Evolutionary conservation across 1,284 basidiomycete genomes (phyloP), one percentile per base, ranked within the genome.

Genomic region (Somion occarium): DNA sequence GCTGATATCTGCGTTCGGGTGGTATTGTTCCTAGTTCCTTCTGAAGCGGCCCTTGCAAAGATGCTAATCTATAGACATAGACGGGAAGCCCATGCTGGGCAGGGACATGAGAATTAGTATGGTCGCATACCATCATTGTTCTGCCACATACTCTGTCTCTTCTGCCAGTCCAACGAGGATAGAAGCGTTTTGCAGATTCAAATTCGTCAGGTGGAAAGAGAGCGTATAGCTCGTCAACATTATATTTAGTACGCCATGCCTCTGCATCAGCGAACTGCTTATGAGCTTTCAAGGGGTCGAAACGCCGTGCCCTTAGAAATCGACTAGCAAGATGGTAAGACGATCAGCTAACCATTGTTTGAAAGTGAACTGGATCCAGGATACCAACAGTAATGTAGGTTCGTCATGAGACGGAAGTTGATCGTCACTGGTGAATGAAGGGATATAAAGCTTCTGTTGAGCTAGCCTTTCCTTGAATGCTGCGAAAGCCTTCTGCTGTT

Each of bases 121-220:
- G 27, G 2, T 18, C 19, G 22, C 23, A 34, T 38, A n/a, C 26
- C 34, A 30, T 25, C 19, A 25, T 43, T 13, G 30, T 27, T 27
- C 39, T 20, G 15, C 27, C n/a, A 30, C 38, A 19, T 44, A 64
- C 87, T 71, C 83, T 87, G 62, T 89, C 84, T 60, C 87, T 71
- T 50, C 83, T 72, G 1, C 88, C 88, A 1, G 87, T 91, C 86
- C 86, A 91, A 30, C 84, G 74, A 1, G 88, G 85, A 68, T 90
- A 90, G 54, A 83, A 88, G 48, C 73, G 71, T 62, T 79, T 79
- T 2, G 80, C 66, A 22, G 62, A 61, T 61, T 84, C 79, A 54
- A 90, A 74, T 58, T 90, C 88, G 11, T 73, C 73, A 0, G 68
- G 48, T 22, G 77, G 73, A 58, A 88, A 84, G 2, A 72, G 73